These are phyloP conservation scores for Ophiostoma pallidulum DNA, from an alignment of 2,329 filamentous ascomycete genomes.

Conservation along the genomic window DNA sequence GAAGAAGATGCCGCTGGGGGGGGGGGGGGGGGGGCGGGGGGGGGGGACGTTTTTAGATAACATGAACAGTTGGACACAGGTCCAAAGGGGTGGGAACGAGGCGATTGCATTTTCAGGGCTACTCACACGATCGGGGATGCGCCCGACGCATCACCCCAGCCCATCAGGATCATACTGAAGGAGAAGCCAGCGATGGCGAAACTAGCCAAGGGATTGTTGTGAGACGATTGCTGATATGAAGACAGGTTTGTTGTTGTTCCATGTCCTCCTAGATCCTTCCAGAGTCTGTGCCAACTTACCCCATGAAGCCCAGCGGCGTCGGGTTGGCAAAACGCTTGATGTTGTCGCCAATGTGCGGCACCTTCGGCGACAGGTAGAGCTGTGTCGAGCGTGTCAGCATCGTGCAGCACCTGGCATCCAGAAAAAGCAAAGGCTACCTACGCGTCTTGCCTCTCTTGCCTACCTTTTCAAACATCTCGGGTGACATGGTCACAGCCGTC, in stretches of 20 bases:
- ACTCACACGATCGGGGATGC: conserved; percentile 7
- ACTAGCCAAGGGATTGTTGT: too few species aligned
- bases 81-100: not conserved
- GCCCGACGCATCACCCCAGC: conserved; percentile 9
- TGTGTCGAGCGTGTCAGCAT: not conserved
- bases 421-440: not conserved
- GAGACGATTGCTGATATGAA: not conserved
- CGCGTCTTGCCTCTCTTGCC: too few species aligned
- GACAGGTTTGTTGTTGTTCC: too few species aligned
- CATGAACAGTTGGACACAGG: not conserved
- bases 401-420: too few species aligned
- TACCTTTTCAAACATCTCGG: conserved; percentile 10
- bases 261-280: too few species aligned
- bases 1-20: too few species aligned
- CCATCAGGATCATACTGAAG: conserved; percentile 10
- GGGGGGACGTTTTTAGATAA: too few species aligned
- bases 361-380: conserved; percentile 9
- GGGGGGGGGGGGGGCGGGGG: too few species aligned
- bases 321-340: conserved; percentile 9
- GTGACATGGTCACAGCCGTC: conserved; percentile 11
- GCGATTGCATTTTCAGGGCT: too few species aligned
- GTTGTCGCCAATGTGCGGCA: conserved; percentile 5
- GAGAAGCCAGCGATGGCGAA: conserved; percentile 9
- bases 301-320: conserved; percentile 7
- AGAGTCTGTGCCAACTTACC: conserved; percentile 3